phyloP scores from a whole-genome alignment of 1,284 basidiomycete genomes.

The Mycena citricolor region DNA sequence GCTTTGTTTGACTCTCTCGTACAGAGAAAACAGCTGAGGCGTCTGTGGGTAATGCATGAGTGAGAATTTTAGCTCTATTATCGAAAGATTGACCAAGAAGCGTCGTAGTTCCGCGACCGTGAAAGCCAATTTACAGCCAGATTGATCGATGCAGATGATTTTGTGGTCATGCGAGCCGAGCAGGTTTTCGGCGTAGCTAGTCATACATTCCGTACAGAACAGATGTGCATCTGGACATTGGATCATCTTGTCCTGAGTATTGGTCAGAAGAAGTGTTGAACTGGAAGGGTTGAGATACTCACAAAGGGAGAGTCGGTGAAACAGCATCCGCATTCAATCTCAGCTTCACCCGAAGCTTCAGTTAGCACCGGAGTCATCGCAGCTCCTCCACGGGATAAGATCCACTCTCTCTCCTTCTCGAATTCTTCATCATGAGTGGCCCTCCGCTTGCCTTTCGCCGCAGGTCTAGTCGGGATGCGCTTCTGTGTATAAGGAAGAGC shows the following conservation, averaged over 20 bases:
- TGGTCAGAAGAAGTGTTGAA: constrained; percentile 6
- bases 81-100: constrained; percentile 39
- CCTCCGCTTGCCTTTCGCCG: constrained; percentile 42
- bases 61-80: neutral
- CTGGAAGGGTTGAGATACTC: constrained; percentile 32
- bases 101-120: constrained; percentile 65
- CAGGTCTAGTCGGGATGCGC: constrained; percentile 32
- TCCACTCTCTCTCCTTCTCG: constrained; percentile 42
- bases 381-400: constrained; percentile 24
- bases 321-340: constrained; percentile 83
- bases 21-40: constrained; percentile 40
- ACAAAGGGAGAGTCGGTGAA: constrained; percentile 73
- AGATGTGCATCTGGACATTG: constrained; percentile 83
- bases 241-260: constrained; percentile 69
- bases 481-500: constrained; percentile 43
- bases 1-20: constrained; percentile 73
- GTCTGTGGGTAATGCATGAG: constrained; percentile 8
- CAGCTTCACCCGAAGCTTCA: constrained; percentile 46
- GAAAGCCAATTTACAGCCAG: constrained; percentile 70
- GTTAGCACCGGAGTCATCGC: constrained; percentile 31
- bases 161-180: constrained; percentile 51
- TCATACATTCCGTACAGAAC: constrained; percentile 66
- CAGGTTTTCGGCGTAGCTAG: constrained; percentile 45
- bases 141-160: constrained; percentile 80
- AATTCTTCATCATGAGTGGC: constrained; percentile 41